Percentiles rank a stretch among this genome's conserved stretches.
phyloP scores from a whole-genome alignment of 1,139 yeast genomes.

The Debaryomycetaceae sp. region DNA sequence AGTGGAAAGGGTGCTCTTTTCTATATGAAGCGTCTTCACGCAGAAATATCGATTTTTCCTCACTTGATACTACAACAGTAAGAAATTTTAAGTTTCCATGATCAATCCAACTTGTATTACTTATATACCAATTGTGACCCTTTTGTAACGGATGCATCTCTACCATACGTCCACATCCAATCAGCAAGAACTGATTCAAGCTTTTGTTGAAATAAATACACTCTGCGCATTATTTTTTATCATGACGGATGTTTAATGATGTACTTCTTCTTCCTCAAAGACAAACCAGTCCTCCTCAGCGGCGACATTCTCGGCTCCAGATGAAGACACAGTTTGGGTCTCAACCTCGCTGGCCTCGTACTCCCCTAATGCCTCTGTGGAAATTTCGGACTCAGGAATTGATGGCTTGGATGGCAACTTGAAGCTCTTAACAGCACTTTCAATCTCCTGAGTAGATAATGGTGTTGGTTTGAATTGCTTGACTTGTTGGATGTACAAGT shows the following conservation, averaged over 20 bases:
- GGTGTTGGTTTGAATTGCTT: slow-evolving; percentile 86
- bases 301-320: slow-evolving; percentile 39
- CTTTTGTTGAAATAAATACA: background rate
- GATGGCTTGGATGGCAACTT: slow-evolving; percentile 71
- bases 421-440: slow-evolving; percentile 80
- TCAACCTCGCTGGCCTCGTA: slow-evolving; percentile 80
- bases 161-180: background rate
- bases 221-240: background rate
- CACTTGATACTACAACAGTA: too few relatives aligned
- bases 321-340: slow-evolving; percentile 44
- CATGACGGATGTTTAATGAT: slow-evolving; percentile 33
- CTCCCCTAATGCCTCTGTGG: slow-evolving; percentile 68
- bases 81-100: too few relatives aligned
- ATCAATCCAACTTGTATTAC: background rate
- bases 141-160: background rate
- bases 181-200: background rate
- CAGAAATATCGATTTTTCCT: too few relatives aligned
- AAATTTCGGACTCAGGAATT: slow-evolving; percentile 69
- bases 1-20: too few relatives aligned
- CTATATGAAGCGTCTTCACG: too few relatives aligned
- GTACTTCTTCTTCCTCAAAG: slow-evolving; percentile 76
- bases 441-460: slow-evolving; percentile 68
- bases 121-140: background rate
- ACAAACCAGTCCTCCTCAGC: slow-evolving; percentile 80
- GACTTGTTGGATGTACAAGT: slow-evolving; percentile 82